Base-by-base conservation (phyloP, 768 basidiomycete genomes). In the Hericium alpestre region DNA sequence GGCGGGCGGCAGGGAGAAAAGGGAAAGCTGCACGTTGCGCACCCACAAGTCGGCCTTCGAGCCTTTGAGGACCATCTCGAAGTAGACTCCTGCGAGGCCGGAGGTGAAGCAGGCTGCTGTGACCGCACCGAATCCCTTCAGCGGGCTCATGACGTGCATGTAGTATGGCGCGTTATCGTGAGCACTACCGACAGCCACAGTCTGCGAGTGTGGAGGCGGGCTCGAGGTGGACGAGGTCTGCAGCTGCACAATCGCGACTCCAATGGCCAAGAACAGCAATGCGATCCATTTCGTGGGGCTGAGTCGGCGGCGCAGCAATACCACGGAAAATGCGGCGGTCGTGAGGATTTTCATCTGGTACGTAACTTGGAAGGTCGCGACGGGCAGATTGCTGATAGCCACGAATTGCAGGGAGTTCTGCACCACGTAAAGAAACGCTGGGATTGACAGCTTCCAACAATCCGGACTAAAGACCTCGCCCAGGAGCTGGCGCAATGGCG, bases 311-410 rank as follows among this genome's bases (percentile, higher is more conserved):
- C 92, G 83, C 15, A 95, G 80, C 59, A 97, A 78, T 1, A 81
- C 71, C 55, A 95, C 92, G 47, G 90, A 91, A 70, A 94, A 94
- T 53, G 87, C 91, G 20, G 93, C 94, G 15, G 93, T 97, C 51
- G 93, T 97, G 56, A 97, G 79, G 68, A 97, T 97, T 72, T 97
- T 97, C 93, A 97, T 94, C 72, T 97, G 93, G 69, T 97, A 95
- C 9, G 90, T 90, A 60, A 97, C 93, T 69, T 98, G 95, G 74
- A 97, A 99, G 2, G 95, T 92, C 13, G 96, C 95, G 54, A 93
- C 94, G 40, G 92, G 91, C 57, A 99, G 82, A 71, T 99, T 98
- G 62, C 83, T 82, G 59, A 95, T 87, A 22, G 96, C 96, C 62
- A 96, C 91, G 71, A 95, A 99, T 70, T 98, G 96, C 22, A 99